Evolutionary conservation across 495 filamentous ascomycete species (phyloP).

Genomic region (Aspergillus steynii): DNA sequence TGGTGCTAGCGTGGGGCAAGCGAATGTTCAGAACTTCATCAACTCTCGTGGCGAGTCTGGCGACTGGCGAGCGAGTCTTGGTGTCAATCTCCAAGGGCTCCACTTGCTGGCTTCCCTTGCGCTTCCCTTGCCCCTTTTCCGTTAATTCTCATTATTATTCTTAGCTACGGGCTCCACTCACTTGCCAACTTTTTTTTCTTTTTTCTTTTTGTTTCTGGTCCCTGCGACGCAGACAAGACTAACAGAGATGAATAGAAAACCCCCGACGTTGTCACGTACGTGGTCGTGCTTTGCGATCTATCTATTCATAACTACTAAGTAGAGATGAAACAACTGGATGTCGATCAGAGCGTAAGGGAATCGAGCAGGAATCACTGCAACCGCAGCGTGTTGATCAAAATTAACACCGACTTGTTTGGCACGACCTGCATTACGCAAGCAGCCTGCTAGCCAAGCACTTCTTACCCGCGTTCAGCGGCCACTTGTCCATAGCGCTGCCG

Average conservation of each 20-base stretch:
- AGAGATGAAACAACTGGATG: background rate
- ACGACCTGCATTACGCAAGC: conserved; percentile 46
- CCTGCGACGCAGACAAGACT: background rate
- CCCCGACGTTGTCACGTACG: background rate
- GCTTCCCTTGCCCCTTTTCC: conserved; percentile 23
- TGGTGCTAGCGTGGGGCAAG: conserved; percentile 20
- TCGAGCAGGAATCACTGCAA: background rate
- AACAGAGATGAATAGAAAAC: background rate
- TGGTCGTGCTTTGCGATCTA: background rate
- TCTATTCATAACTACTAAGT: background rate
- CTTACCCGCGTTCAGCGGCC: conserved; percentile 39
- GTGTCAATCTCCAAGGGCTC: conserved; percentile 24
- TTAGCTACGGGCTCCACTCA: background rate
- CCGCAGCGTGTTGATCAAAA: conserved; percentile 37
- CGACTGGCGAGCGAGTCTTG: conserved; percentile 15
- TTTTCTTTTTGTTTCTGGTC: background rate
- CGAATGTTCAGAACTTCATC: conserved; percentile 16
- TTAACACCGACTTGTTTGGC: conserved; percentile 30
- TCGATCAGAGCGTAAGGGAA: background rate
- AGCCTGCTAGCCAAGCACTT: conserved; percentile 35
- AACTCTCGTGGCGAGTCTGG: conserved; percentile 24
- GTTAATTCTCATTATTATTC: conserved; percentile 8
- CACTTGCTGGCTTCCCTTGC: conserved; percentile 15
- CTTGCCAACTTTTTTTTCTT: background rate
- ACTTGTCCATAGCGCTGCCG: conserved; percentile 36